Conservation (phyloP, 768 basidiomycete genomes). For the Xerocomus spinulosus region DNA sequence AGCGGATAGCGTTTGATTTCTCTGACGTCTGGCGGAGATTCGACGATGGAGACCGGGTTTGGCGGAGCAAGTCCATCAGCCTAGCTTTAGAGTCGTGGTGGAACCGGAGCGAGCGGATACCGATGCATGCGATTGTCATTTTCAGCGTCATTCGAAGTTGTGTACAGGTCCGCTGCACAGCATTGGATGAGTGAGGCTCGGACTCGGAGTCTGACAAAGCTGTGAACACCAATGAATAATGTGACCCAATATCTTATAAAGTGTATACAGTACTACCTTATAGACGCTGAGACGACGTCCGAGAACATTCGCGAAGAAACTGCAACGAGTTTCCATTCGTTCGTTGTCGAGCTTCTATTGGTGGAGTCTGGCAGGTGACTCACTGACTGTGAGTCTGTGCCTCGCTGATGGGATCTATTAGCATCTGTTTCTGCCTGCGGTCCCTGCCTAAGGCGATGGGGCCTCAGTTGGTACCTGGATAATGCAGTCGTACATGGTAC, state of each 20-base stretch:
- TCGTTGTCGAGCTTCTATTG: not conserved
- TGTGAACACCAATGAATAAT: not conserved
- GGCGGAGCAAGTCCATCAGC: not conserved
- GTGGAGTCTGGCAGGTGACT: no score
- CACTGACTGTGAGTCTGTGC: no score
- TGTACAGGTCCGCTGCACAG: not conserved
- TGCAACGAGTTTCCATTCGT: not conserved
- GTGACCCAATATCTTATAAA: not conserved
- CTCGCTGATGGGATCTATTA: constrained; percentile 2
- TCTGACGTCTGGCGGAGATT: not conserved
- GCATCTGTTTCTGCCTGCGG: not conserved
- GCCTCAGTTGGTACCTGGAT: constrained; percentile 2
- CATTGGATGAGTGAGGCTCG: not conserved
- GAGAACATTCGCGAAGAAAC: not conserved
- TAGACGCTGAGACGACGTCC: not conserved
- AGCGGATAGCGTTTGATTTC: not conserved
- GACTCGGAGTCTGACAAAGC: constrained; percentile 12
- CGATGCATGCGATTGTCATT: not conserved
- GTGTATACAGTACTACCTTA: no score
- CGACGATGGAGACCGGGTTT: not conserved
- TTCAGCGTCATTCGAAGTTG: not conserved
- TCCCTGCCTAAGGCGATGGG: not conserved
- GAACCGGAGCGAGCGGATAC: not conserved
- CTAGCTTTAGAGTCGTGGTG: not conserved
- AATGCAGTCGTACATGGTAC: not conserved